Conservation (phyloP, 2,329 filamentous ascomycete species). For the Colletotrichum sp. region DNA sequence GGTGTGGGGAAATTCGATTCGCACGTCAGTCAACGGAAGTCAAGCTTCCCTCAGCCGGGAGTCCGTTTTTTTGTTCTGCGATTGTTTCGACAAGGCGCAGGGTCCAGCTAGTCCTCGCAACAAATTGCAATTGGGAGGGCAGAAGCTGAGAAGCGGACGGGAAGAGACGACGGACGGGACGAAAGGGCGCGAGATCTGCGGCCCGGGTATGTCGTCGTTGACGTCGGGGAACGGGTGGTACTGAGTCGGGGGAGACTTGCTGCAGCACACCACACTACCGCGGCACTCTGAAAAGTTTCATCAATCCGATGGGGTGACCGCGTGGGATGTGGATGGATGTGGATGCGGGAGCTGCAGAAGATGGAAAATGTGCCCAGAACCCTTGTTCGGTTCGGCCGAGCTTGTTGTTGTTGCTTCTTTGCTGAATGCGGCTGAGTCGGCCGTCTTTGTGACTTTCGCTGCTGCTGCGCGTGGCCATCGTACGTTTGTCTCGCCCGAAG, state of each 20-base stretch:
- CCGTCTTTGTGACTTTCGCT: not conserved
- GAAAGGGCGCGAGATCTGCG: not conserved
- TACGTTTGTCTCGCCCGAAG: not conserved
- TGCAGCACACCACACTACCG: not conserved
- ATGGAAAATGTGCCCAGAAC: not conserved
- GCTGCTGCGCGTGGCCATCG: not conserved
- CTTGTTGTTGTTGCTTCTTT: not conserved
- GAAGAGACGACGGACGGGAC: not conserved
- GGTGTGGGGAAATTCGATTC: not conserved
- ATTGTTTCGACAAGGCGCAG: not conserved
- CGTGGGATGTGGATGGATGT: not conserved
- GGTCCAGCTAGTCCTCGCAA: not conserved
- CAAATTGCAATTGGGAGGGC: not conserved
- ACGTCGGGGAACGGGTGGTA: not conserved
- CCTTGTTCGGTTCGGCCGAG: not conserved
- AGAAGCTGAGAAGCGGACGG: not conserved
- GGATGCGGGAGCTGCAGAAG: not conserved
- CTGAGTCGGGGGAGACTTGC: not conserved
- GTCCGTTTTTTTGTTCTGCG: not conserved
- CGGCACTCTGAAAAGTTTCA: not conserved
- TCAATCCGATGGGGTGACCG: conserved; percentile 6
- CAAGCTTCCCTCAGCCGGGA: not conserved
- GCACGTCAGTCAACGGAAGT: not conserved
- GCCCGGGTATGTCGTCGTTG: not conserved
- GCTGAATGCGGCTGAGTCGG: not conserved